Percentiles rank a stretch among this genome's conserved stretches.
These are phyloP conservation scores for Candida maris DNA, from an alignment of 805 yeast genomes.

Conservation along the genomic window DNA sequence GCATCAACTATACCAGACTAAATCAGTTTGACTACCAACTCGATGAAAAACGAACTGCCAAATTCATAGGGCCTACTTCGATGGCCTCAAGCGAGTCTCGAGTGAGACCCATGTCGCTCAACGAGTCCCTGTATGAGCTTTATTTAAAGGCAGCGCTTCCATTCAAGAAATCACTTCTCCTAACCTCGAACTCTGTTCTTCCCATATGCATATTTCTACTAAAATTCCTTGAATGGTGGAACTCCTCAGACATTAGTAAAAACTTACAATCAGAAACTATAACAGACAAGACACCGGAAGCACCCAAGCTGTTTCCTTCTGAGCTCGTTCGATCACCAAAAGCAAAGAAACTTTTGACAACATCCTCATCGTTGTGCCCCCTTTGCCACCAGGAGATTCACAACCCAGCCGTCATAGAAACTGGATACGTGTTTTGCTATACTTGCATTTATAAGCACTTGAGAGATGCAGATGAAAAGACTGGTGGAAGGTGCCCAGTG, in stretches of 20 bases:
- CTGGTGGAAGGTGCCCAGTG: slow-evolving; percentile 79
- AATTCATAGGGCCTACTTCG: slow-evolving; percentile 9
- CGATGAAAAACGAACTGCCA: slow-evolving; percentile 27
- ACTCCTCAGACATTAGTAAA: slow-evolving; percentile 63
- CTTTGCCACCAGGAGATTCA: slow-evolving; percentile 61
- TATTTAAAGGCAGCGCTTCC: slow-evolving; percentile 18
- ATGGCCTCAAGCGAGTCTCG: slow-evolving; percentile 22
- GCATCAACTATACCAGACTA: slow-evolving; percentile 63
- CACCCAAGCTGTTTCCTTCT: slow-evolving; percentile 30
- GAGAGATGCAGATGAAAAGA: slow-evolving; percentile 40
- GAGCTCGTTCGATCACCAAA: slow-evolving; percentile 11
- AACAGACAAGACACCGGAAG: slow-evolving; percentile 12
- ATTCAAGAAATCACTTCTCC: slow-evolving; percentile 22
- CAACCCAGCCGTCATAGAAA: slow-evolving; percentile 85
- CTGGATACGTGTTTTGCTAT: slow-evolving; percentile 89
- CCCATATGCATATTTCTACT: slow-evolving; percentile 79
- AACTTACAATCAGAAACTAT: slow-evolving; percentile 45
- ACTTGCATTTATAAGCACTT: slow-evolving; percentile 73
- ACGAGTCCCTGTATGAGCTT: slow-evolving; percentile 31
- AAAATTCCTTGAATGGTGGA: slow-evolving; percentile 93
- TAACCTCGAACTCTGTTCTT: slow-evolving; percentile 45
- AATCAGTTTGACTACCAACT: slow-evolving; percentile 46
- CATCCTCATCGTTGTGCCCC: slow-evolving; percentile 50
- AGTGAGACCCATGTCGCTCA: slow-evolving; percentile 39
- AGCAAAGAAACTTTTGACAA: slow-evolving; percentile 18